Evolutionary conservation across 257 asterid species (phyloP).

Genomic region (Solanum ahanhuiri): DNA sequence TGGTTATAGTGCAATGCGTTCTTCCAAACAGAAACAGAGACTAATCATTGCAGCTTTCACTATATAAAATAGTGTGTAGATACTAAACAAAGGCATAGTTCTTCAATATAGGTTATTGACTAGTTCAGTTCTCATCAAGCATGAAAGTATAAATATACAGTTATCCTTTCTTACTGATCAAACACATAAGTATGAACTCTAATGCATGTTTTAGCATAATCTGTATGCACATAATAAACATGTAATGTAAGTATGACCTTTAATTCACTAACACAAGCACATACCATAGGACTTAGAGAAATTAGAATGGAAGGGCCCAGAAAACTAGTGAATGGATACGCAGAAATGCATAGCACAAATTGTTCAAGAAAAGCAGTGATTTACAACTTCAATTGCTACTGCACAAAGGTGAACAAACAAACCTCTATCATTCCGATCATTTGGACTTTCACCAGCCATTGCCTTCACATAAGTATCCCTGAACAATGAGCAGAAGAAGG

Average conservation of each 20-base stretch:
- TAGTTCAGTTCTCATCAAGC: neutral
- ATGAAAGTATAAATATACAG: neutral
- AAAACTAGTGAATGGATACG: neutral
- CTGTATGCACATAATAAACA: neutral
- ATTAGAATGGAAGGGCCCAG: neutral
- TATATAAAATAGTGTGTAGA: neutral
- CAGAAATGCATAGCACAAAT: neutral
- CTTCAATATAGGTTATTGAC: neutral
- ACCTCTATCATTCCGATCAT: slow-evolving; percentile 98
- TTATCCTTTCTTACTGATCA: neutral
- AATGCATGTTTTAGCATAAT: neutral
- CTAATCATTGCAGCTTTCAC: neutral
- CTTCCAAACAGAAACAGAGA: neutral
- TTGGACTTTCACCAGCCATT: slow-evolving; percentile 78
- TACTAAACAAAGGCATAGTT: neutral
- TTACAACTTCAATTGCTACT: neutral
- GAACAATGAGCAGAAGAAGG: neutral
- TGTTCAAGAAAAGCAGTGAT: neutral
- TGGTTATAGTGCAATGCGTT: neutral
- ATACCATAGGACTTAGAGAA: neutral
- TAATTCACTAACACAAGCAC: neutral
- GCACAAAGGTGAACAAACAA: slow-evolving; percentile 10
- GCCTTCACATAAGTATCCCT: slow-evolving; percentile 91
- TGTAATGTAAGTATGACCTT: neutral
- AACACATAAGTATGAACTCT: neutral